Evolutionary conservation across 2,329 filamentous ascomycete species (phyloP), one percentile per base, ranked within the genome.

Genomic region (Cadophora malorum): DNA sequence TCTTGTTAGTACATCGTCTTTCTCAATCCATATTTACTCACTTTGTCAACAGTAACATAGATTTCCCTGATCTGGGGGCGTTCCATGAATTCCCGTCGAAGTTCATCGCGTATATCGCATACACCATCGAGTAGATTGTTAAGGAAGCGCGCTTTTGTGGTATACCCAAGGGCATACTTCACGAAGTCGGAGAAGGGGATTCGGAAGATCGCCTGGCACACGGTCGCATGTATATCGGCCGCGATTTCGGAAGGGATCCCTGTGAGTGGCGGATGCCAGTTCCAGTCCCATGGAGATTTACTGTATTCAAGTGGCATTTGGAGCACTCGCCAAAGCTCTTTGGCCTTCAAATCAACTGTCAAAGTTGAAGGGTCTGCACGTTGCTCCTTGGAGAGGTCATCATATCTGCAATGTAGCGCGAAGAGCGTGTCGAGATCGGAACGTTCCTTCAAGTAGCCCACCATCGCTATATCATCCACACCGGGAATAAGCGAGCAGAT

Each of bases 111-210:
- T 50, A 66, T 45, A 35, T 70, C 63, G 45, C 62, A 69, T 66
- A 69, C 64, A 21, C 61, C 66, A 72, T 64, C 14, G 23, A 72
- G 23, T 63, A 71, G 59, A 63, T 23, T 64, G 9, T 59, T 53
- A 23, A 72, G 19, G 38, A 60, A 69, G 63, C 16, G 53, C 4
- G 66, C 65, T 53, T 70, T 65, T 33, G 38, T 69, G 49, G 38
- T 66, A 61, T 68, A 70, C 60, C 69, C 67, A 63, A 72, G 65
- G n/a, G 70, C 67, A 53, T n/a, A 68, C 33, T 70, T 69, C 35
- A 72, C 63, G 45, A 69, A 72, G 66, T 72, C 70, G 52, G 55
- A 66, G 45, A 70, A 67, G 60, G 65, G 67, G 23, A 65, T 50
- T 56, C 60, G 63, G 53, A 72, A 68, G 58, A 68, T 50, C 25